A percentile compares a stretch with the other conserved stretches of the same genome.
These are phyloP conservation scores for Onygenales sp. DNA, from an alignment of 2,329 filamentous ascomycete genomes.

Conservation along the genomic window DNA sequence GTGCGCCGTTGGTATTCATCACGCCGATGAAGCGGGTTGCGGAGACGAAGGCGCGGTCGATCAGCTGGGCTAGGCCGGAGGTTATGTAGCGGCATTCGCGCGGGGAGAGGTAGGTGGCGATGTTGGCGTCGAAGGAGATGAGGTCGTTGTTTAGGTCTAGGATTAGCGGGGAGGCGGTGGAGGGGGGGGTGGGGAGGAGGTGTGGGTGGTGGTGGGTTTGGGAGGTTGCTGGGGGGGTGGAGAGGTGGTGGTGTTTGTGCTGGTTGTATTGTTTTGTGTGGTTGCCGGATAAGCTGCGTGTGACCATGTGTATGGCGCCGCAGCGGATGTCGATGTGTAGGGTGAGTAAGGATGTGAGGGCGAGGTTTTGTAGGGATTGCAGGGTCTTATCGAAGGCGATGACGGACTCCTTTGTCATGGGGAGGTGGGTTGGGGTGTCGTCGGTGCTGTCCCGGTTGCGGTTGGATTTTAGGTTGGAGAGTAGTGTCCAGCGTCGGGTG, in stretches of 20 bases:
- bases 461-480: slow-evolving; percentile 51
- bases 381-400: slow-evolving; percentile 82
- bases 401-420: slow-evolving; percentile 77
- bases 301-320: slow-evolving; percentile 71
- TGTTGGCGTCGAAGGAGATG: slow-evolving; percentile 77
- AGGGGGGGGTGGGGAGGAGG: slow-evolving; percentile 32
- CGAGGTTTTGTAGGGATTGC: slow-evolving; percentile 71
- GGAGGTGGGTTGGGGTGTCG: slow-evolving; percentile 59
- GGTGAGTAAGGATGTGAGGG: slow-evolving; percentile 68
- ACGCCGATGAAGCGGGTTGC: slow-evolving; percentile 62
- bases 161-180: slow-evolving; percentile 52
- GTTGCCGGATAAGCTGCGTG: slow-evolving; percentile 53
- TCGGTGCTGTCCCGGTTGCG: slow-evolving; percentile 46
- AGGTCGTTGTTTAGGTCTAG: slow-evolving; percentile 76
- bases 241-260: slow-evolving; percentile 7
- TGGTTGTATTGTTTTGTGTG: slow-evolving; percentile 3
- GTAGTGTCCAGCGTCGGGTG: slow-evolving; percentile 72
- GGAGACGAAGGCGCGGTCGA: slow-evolving; percentile 68
- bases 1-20: slow-evolving; percentile 76
- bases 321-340: slow-evolving; percentile 83
- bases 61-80: slow-evolving; percentile 63
- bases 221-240: not conserved
- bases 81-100: slow-evolving; percentile 68
- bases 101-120: slow-evolving; percentile 61
- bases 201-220: slow-evolving; percentile 20